These are phyloP conservation scores for Aplosporella prunicola DNA, from an alignment of 2,329 filamentous ascomycete genomes.

Conservation along the genomic window DNA sequence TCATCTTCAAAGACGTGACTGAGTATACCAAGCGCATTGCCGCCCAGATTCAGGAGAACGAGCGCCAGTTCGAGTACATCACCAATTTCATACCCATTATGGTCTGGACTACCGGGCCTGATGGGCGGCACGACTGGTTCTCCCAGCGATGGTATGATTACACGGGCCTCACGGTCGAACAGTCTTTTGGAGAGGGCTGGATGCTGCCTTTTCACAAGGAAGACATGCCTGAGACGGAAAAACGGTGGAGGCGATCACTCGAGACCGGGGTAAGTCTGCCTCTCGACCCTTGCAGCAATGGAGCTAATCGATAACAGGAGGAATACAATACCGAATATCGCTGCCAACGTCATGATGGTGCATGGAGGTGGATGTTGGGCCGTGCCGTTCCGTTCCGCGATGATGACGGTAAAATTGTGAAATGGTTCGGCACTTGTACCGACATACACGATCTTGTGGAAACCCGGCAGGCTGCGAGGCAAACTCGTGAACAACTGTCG, in stretches of 20 bases:
- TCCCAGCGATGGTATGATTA: constrained; percentile 73
- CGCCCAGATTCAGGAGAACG: constrained; percentile 59
- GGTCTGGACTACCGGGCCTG: constrained; percentile 63
- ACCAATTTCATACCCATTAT: constrained; percentile 52
- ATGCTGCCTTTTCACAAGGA: constrained; percentile 58
- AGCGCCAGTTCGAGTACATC: constrained; percentile 64
- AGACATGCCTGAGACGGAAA: constrained; percentile 48
- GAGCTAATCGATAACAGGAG: constrained; percentile 25
- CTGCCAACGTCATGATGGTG: constrained; percentile 54
- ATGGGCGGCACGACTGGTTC: constrained; percentile 63
- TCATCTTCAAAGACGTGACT: constrained; percentile 65
- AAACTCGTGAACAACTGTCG: constrained; percentile 59
- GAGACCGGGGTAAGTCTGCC: constrained; percentile 42
- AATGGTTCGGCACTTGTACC: constrained; percentile 74
- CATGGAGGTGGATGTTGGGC: constrained; percentile 72
- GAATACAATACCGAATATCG: constrained; percentile 64
- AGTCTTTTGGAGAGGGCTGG: constrained; percentile 56
- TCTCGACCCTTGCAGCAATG: not conserved
- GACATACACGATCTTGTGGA: constrained; percentile 69
- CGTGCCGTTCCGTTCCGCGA: constrained; percentile 60
- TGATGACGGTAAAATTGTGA: constrained; percentile 58
- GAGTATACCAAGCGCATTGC: constrained; percentile 59
- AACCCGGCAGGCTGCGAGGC: constrained; percentile 55
- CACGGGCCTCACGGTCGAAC: constrained; percentile 55
- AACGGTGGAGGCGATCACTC: constrained; percentile 54